Evolutionary conservation across 2,329 filamentous ascomycete genomes (phyloP), one percentile per base, ranked within the genome.

Genomic region (Aphanoascus verrucosus): DNA sequence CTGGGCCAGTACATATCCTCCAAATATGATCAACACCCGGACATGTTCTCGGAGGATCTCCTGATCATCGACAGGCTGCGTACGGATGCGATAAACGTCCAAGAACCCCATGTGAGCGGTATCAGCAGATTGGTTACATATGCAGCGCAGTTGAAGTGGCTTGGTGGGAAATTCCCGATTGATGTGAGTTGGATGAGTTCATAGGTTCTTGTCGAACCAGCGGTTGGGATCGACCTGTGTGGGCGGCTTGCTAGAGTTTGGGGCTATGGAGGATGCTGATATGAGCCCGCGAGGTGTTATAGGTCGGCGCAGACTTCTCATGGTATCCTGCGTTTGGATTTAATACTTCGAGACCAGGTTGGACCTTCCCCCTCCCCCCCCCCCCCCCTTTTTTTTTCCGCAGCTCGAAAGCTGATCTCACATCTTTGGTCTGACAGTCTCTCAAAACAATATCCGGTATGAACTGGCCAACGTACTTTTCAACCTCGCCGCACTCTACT

Each of bases 1-100:
- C 89, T 98, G 67, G 88, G 87, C 59, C 84, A 93, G 67, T 97
- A 98, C 74, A 97, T 98, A 65, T 94, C 89, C 57, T 85, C 82
- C 69, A 96, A 97, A 77, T 97, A 97, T 84, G 91, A 97, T 70
- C 93, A 98, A 68, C 91, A 95, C 67, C 91, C 93, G 34, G 89
- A 96, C 69, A 94, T 95, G 85, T 98, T 98, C 71, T 81, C 82
- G 58, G 80, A 87, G 59, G 93, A 98, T 72, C 81, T 95, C 55
- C 83, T 90, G 65, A 80, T 85, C 59, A 89, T 98, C 63, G 89
- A 97, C 66, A 76, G 81, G 47, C 74, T 97, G 55, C 84, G 93
- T 4, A 80, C 80, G 57, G 87, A 94, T 67, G 93, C 93, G n/a
- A 77, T 95, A 53, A 88, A 89, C 67, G 85, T 93, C 1, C 81